Conservation (phyloP, 345 rosid genomes). For the Gossypium ekmanianum region DNA sequence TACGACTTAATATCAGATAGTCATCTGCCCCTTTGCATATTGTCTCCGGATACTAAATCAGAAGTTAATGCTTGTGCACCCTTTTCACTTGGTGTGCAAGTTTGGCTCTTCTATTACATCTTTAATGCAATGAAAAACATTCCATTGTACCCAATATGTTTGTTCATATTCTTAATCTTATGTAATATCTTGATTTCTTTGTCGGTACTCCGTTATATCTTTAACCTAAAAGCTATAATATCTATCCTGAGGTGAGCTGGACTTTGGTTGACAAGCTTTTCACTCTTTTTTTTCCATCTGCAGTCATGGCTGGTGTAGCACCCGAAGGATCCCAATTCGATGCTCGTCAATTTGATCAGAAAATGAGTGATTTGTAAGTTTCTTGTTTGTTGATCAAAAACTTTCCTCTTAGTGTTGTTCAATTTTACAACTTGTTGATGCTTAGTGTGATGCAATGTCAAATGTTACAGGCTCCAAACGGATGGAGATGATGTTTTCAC, state of each 20-base stretch:
- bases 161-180: background rate
- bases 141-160: background rate
- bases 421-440: background rate
- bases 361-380: constrained; percentile 75
- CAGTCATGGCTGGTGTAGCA: constrained; percentile 78
- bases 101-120: constrained; percentile 56
- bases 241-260: background rate
- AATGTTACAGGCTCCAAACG: constrained; percentile 35
- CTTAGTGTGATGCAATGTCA: background rate
- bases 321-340: constrained; percentile 75
- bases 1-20: constrained; percentile 15
- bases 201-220: background rate
- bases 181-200: background rate
- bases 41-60: constrained; percentile 40
- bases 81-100: constrained; percentile 40
- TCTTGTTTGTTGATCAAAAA: constrained; percentile 3
- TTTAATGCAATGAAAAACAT: background rate
- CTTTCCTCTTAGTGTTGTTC: background rate
- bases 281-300: background rate
- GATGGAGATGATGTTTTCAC: constrained; percentile 73
- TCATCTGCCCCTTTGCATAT: constrained; percentile 23
- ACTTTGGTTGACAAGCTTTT: background rate
- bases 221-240: background rate
- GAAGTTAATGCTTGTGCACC: constrained; percentile 47
- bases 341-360: constrained; percentile 61